Base-by-base conservation (phyloP, 1,139 yeast species). In the Yamadazyma siamensis region DNA sequence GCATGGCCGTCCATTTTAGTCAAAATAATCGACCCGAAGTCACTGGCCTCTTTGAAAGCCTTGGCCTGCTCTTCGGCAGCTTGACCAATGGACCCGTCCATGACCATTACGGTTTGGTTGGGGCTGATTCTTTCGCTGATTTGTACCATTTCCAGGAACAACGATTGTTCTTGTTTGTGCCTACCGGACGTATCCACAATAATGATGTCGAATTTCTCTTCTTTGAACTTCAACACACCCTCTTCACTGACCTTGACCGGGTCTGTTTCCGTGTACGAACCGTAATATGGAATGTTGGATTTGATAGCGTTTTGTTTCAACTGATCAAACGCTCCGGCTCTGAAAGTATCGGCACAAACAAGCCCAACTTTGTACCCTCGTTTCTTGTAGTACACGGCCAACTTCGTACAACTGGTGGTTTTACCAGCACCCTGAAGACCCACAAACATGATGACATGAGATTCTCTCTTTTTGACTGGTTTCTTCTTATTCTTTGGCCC, bases 281-380 rank as follows among this genome's bases (percentile, higher is more conserved):
- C 98, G 56, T 80, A 91, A 59, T 78, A 91, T 24, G 98, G 97
- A 34, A 91, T 87, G 46, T 84, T 77, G 0, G 98, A 94, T 63
- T 88, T 87, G 32, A 91, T 87, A 16, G 98, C 97, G 58, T 91
- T 91, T 61, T 91, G 98, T 55, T 91, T 91, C 60, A 91, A 74
- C 67, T 91, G 98, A 61, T 91, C 98, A 66, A 91, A 91, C 2
- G 98, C 98, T 71, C 98, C 98, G 21, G 98, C 98, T 71, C 98
- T 80, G 69, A 91, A 91, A 23, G 98, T 91, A 69, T 91, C 98
- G 3, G 98, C 98, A 76, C 98, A 94, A 17, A 91, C 97, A 50
- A 91, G 67, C 31, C 98, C 98, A 26, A 88, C 95, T 54, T 87
- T 88, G 61, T 80, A 87, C 1, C 96, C 96, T 53, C 97, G 71